Percentiles rank a stretch among this genome's conserved stretches.
phyloP scores from a whole-genome alignment of 306 rosid genomes.

The Neltuma alba region DNA sequence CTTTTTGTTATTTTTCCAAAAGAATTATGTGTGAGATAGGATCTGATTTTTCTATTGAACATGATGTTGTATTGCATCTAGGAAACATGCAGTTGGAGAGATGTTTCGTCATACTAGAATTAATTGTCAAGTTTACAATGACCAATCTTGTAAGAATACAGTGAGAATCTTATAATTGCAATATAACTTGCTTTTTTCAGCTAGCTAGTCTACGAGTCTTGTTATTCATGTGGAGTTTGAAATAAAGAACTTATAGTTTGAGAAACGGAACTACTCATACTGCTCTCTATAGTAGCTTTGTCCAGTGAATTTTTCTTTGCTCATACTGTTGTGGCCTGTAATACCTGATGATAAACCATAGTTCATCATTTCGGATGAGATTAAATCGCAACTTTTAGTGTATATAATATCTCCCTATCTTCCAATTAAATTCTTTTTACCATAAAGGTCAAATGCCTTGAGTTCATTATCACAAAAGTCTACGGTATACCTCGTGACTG shows the following conservation, averaged over 20 bases:
- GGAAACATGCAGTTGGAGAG: background rate
- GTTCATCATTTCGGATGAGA: background rate
- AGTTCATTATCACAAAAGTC: background rate
- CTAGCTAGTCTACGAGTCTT: background rate
- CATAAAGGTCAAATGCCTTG: too few relatives aligned
- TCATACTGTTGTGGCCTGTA: background rate
- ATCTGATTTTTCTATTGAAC: background rate
- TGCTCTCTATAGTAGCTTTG: background rate
- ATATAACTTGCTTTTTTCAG: background rate
- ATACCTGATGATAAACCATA: background rate
- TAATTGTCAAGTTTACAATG: background rate
- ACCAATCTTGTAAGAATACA: background rate
- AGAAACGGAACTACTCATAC: background rate
- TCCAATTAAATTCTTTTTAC: background rate
- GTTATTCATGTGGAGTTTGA: background rate
- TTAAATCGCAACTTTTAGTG: background rate
- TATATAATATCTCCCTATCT: background rate
- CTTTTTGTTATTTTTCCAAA: background rate
- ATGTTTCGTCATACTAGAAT: background rate
- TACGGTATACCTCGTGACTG: background rate
- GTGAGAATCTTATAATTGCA: background rate
- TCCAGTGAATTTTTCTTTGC: background rate
- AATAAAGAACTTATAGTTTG: background rate
- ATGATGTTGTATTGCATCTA: background rate
- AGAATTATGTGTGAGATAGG: background rate